Base-by-base conservation (phyloP, 345 rosid genomes). In the Anacardium occidentale region DNA sequence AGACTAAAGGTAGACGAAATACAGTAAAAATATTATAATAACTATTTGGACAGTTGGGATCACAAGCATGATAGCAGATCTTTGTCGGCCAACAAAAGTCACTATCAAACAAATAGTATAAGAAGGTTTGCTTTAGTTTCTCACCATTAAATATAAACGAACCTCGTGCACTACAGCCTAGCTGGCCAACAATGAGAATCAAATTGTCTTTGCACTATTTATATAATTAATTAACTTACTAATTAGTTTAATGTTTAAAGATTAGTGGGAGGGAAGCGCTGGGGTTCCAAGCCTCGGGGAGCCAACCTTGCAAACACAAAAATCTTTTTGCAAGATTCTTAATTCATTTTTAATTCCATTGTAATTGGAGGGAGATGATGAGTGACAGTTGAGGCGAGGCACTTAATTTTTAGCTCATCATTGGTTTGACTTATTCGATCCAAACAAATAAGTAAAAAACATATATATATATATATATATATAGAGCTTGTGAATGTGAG, bases 211-310 rank as follows among this genome's bases (percentile, higher is more conserved):
- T 69, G 40, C 55, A 56, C 34, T 37, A 5, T 5, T 2, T 25
- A 42, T 9, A 4, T 42, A 69, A 17, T 24, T 26, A 44, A 24
- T 25, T 25, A 25, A 44, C n/a, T 64, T 7, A 37, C 8, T 37
- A 37, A 6, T 37, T 37, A 37, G 42, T 37, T 1, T 18, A 25
- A 32, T 15, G 2, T 59, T 12, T 26, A 10, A 51, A 47, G 45
- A 54, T 61, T 59, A 44, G 64, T 71, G 29, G 74, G 81, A 40
- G 72, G 83, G 54, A 56, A 58, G 57, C 67, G 53, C 17, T 73
- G 80, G 78, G 72, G 72, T 84, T 86, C 92, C 88, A 75, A 71
- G 68, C 67, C 68, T 74, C 62, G 74, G 68, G 90, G 90, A 88
- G 74, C 87, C 82, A 83, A 83, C 81, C 62, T 47, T 1, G 29